Base-by-base conservation (phyloP, 2,329 filamentous ascomycete species). In the Blastomyces emzantsi region DNA sequence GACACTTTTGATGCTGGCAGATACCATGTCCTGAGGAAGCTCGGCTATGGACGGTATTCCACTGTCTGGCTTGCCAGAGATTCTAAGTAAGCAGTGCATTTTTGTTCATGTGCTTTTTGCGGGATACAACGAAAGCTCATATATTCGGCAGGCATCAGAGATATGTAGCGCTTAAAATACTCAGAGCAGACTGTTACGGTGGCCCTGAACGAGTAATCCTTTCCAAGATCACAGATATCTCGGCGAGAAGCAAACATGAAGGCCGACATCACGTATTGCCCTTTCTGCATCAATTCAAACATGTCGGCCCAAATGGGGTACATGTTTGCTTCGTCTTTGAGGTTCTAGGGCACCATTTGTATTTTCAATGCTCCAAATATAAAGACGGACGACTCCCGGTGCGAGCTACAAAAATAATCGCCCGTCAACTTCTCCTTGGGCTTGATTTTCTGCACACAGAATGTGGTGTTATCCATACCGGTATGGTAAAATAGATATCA, bases 11-110 rank as follows among this genome's bases (percentile, higher is more conserved):
- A 95, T 75, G 88, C 95, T 74, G 90, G 89, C 68, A 90, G 89
- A 80, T 96, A 96, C 79, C 93, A 90, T 3, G 86, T 96, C 59
- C 88, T 96, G 73, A 88, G 91, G 77, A 96, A 96, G 81, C 83
- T 96, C 54, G 92, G 92, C 68, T 96, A 92, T 90, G 92, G 92
- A 64, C 90, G 96, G 73, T 96, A 96, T 79, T 96, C 91, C 25
- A 96, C 92, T 43, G 92, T 96, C 69, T 96, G 84, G 84, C 78
- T 86, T 65, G 85, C 83, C 78, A 78, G 87, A 75, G 92, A 96
- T 80, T 94, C 92, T 72, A 84, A 68, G 73, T 74, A 60, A 64
- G 70, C 66, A 33, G 56, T 45, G 13, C 15, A 62, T 51, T 30
- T 19, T 64, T 28, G 13, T 39, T n/a, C n/a, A 36, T 36, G 7